Percentiles rank a stretch among this genome's conserved stretches.
Conservation (phyloP, 2,329 filamentous ascomycete species). For the Didymella sp. region DNA sequence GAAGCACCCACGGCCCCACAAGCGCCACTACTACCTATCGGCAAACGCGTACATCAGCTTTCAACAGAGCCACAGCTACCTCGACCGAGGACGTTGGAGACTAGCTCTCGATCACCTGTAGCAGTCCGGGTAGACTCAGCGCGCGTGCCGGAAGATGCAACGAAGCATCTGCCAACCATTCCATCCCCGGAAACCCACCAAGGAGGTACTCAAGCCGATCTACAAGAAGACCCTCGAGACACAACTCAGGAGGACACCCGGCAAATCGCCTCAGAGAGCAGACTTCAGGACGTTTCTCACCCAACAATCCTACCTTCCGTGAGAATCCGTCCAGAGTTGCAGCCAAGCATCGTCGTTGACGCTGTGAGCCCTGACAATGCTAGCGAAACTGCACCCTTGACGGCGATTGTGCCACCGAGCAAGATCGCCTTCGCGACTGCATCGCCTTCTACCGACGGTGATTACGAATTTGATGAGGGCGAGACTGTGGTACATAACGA, state of each 20-base stretch:
- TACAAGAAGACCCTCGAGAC: background rate
- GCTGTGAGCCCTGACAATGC: background rate
- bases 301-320: background rate
- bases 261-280: background rate
- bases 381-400: background rate
- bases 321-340: background rate
- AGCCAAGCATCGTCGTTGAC: conserved; percentile 9
- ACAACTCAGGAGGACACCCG: background rate
- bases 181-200: background rate
- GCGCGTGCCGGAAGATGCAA: background rate
- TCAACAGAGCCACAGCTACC: conserved; percentile 9
- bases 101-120: background rate
- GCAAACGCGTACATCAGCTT: conserved; percentile 12
- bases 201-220: background rate
- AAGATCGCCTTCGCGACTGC: background rate
- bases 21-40: conserved; percentile 5
- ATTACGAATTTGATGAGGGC: conserved; percentile 45
- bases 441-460: conserved; percentile 26
- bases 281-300: background rate
- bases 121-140: background rate
- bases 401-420: background rate
- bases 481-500: conserved; percentile 46
- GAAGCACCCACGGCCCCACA: conserved; percentile 3
- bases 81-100: background rate
- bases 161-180: background rate